Conservation (phyloP, 305 asterid species). For the Fraxinus xanthoxyloides region DNA sequence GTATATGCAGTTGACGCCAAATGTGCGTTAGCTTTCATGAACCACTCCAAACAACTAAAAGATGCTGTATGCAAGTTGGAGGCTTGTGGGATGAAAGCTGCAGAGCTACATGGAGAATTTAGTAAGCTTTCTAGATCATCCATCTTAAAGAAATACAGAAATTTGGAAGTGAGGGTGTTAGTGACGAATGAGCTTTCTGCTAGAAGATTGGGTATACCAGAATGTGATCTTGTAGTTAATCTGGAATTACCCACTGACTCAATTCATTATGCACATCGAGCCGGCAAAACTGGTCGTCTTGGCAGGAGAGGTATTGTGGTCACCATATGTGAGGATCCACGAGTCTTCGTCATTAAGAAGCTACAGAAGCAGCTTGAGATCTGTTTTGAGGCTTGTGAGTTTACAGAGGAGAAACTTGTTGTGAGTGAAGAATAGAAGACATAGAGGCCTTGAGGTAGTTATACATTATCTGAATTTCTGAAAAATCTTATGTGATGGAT, state of each 20-base stretch:
- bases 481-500: background rate
- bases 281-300: slow-evolving; percentile 92
- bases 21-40: slow-evolving; percentile 88
- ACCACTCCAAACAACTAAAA: slow-evolving; percentile 77
- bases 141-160: slow-evolving; percentile 63
- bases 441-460: slow-evolving; percentile 18
- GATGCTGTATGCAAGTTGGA: slow-evolving; percentile 82
- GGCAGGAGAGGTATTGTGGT: slow-evolving; percentile 87
- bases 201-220: slow-evolving; percentile 86
- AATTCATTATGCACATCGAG: slow-evolving; percentile 88
- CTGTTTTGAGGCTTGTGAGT: slow-evolving; percentile 58
- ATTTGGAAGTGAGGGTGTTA: slow-evolving; percentile 77
- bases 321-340: slow-evolving; percentile 79
- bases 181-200: slow-evolving; percentile 93
- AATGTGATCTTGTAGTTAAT: slow-evolving; percentile 95
- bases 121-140: slow-evolving; percentile 76
- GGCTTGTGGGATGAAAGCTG: slow-evolving; percentile 85
- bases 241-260: slow-evolving; percentile 87
- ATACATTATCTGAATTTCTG: background rate
- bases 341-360: slow-evolving; percentile 77
- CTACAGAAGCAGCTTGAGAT: slow-evolving; percentile 85
- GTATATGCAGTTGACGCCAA: slow-evolving; percentile 79
- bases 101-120: slow-evolving; percentile 88
- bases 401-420: slow-evolving; percentile 74
- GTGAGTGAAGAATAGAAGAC: slow-evolving; percentile 48